Evolutionary conservation across 2,329 filamentous ascomycete species (phyloP), one percentile per base, ranked within the genome.

Genomic region (Colletotrichum higginsianum): DNA sequence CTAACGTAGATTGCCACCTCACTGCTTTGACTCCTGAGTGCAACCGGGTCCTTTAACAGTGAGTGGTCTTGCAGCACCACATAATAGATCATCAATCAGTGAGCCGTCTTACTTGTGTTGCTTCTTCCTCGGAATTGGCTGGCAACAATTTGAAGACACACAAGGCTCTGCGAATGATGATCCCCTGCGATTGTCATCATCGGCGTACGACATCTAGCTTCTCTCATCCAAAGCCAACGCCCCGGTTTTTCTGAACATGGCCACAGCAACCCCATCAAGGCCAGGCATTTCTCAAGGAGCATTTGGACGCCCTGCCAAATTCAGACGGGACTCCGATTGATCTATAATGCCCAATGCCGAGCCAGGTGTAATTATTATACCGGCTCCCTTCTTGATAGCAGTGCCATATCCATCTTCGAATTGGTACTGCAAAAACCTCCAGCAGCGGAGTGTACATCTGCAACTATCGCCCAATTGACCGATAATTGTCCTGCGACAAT

Each of bases 101-200:
- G 44, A 46, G 35, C 44, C 16, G 26, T 16, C 42, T 58, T 38
- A 66, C 72, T 6, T 35, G 35, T 3, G 35, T 21, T 4, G 26
- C 15, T 2, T n/a, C 55, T 12, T 73, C 57, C 0, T 21, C n/a
- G 1, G 57, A 47, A 47, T 75, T 73, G 21, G 62, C 61, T 42
- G 60, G 73, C 55, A 75, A 64, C 7, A 67, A 35, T 42, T 53
- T 72, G 46, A 75, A 74, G 18, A 62, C 77, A 15, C 76, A 67
- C 11, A 86, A 75, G 1, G 64, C 83, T 26, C 82, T 0, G 88
- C 71, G 0, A 83, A 52, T 0, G 62, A 12, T 0, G 86, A 86
- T 2, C 75, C 75, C 0, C 78, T 81, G 57, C 88, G 83, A 61
- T 89, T 83, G 26, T 89, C 85, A 58, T 84, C 83, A 0, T 80